These are phyloP conservation scores for Fusarium siculi DNA, from an alignment of 2,329 filamentous ascomycete species.

Conservation along the genomic window DNA sequence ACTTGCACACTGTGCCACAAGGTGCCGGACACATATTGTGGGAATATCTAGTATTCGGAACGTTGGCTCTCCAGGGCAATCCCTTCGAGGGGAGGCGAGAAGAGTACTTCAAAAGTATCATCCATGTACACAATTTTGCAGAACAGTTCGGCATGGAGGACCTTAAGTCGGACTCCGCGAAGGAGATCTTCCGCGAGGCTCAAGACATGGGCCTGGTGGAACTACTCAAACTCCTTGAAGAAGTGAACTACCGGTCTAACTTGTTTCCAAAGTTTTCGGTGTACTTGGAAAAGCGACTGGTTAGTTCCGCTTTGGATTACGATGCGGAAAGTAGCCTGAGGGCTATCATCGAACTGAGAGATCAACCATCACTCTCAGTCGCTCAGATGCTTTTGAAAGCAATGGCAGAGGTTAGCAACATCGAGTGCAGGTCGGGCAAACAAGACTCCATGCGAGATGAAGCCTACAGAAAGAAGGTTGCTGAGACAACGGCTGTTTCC, in stretches of 20 bases:
- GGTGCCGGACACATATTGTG: background rate
- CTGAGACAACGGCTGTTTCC: background rate
- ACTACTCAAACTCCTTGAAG: background rate
- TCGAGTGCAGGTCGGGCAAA: background rate
- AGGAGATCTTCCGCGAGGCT: background rate
- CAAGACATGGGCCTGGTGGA: background rate
- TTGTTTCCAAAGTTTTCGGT: background rate
- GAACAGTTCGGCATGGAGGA: background rate
- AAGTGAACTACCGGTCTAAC: background rate
- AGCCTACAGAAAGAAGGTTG: background rate
- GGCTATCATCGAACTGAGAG: background rate
- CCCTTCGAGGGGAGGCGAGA: no score
- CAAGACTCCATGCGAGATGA: no score
- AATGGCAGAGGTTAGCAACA: background rate
- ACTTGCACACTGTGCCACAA: background rate
- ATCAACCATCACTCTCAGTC: background rate
- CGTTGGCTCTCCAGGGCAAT: background rate
- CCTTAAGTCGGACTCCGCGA: background rate
- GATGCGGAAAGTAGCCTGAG: background rate
- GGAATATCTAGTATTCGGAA: background rate
- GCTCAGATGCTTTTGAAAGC: background rate
- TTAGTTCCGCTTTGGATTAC: background rate
- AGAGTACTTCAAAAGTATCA: background rate
- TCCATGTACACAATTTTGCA: background rate
- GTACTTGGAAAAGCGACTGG: background rate